Evolutionary conservation across 495 filamentous ascomycete species (phyloP).

Genomic region (Gamarada debralockiae): DNA sequence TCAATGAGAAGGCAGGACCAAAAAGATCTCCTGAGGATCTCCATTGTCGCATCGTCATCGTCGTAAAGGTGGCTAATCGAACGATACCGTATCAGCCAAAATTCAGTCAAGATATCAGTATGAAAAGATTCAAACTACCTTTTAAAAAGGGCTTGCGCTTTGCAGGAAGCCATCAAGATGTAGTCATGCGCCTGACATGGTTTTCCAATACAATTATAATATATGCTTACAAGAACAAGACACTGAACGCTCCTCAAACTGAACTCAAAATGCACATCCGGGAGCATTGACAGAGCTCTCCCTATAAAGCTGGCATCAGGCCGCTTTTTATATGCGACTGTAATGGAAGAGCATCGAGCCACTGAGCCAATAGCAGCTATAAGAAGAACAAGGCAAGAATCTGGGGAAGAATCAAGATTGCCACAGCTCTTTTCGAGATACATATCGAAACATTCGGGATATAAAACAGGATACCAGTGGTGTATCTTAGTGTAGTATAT

Average conservation of each 20-base stretch:
- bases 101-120: neutral
- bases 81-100: neutral
- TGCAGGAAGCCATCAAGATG: constrained; percentile 12
- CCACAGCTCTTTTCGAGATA: constrained; percentile 4
- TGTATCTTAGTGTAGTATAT: constrained; percentile 7
- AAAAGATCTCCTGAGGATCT: constrained; percentile 9
- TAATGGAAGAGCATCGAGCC: constrained; percentile 1
- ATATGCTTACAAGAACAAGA: constrained; percentile 15
- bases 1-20: constrained; percentile 16
- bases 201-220: constrained; percentile 9
- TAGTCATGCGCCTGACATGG: constrained; percentile 18
- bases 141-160: constrained; percentile 15
- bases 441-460: neutral
- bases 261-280: constrained; percentile 7
- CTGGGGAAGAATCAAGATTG: neutral
- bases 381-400: constrained; percentile 10
- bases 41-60: neutral
- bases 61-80: neutral
- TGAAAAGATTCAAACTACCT: neutral
- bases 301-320: constrained; percentile 6
- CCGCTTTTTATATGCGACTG: constrained; percentile 1
- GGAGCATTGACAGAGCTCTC: constrained; percentile 8
- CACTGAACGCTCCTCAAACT: constrained; percentile 15
- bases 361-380: constrained; percentile 15
- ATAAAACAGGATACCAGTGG: constrained; percentile 12